Percentiles rank a stretch among this genome's conserved stretches.
These are phyloP conservation scores for Tubosaeta brunneosetosa DNA, from an alignment of 768 basidiomycete species.

Conservation along the genomic window DNA sequence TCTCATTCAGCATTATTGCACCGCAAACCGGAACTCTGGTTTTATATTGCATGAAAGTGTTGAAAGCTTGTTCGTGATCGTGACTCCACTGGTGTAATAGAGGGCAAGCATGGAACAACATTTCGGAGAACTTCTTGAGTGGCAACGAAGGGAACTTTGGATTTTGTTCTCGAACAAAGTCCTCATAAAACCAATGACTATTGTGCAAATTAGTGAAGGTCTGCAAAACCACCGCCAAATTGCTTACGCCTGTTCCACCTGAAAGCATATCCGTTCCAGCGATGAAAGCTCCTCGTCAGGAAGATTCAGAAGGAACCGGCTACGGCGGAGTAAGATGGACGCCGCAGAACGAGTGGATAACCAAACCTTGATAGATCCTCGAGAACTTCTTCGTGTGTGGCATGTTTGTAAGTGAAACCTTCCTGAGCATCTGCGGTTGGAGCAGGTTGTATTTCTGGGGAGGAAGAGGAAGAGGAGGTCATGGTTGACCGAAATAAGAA, in stretches of 20 bases:
- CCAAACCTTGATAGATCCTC: constrained; percentile 84
- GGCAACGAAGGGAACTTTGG: constrained; percentile 81
- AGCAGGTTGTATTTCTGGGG: constrained; percentile 61
- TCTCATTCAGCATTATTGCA: constrained; percentile 89
- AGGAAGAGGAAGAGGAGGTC: constrained; percentile 76
- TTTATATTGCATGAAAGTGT: constrained; percentile 94
- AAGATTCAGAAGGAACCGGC: constrained; percentile 95
- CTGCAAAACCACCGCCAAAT: constrained; percentile 3
- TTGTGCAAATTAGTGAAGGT: constrained; percentile 10
- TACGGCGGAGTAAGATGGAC: constrained; percentile 30
- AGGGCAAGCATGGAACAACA: constrained; percentile 83
- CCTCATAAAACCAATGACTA: constrained; percentile 99
- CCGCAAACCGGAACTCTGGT: constrained; percentile 96
- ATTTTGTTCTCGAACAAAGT: constrained; percentile 92
- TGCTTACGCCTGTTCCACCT: constrained; percentile 97
- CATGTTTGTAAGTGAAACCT: constrained; percentile 59
- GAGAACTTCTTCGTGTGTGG: constrained; percentile 78
- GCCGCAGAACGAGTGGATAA: constrained; percentile 4
- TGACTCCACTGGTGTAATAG: constrained; percentile 77
- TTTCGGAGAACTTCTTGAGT: constrained; percentile 89
- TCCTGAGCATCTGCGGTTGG: constrained; percentile 37
- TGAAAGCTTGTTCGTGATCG: constrained; percentile 82
- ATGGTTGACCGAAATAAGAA: constrained; percentile 37
- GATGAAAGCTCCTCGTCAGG: constrained; percentile 89
- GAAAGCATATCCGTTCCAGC: constrained; percentile 93